A percentile compares a stretch with the other conserved stretches of the same genome.
These are phyloP conservation scores for Cercis canadensis DNA, from an alignment of 306 rosid species.

Conservation along the genomic window DNA sequence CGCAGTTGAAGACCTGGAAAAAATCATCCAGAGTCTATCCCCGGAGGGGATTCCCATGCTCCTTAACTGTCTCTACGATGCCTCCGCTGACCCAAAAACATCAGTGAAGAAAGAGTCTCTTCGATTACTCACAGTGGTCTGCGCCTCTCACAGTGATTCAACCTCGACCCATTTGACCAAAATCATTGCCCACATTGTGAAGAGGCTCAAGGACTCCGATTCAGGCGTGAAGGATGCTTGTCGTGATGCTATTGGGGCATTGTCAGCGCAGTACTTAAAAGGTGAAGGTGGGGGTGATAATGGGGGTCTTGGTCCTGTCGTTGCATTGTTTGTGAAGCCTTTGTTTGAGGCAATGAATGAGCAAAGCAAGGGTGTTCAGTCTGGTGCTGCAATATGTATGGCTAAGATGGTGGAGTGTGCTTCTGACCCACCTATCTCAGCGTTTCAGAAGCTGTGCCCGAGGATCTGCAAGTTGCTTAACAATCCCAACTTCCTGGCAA, in stretches of 20 bases:
- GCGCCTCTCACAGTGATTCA: constrained; percentile 65
- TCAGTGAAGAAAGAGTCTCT: constrained; percentile 78
- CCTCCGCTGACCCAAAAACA: constrained; percentile 84
- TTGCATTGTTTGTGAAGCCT: constrained; percentile 87
- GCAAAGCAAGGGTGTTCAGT: constrained; percentile 84
- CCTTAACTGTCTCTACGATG: constrained; percentile 84
- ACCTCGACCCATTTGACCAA: constrained; percentile 74
- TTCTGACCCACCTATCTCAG: constrained; percentile 50
- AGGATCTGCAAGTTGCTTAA: constrained; percentile 89
- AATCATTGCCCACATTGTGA: constrained; percentile 67
- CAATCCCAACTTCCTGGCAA: constrained; percentile 82
- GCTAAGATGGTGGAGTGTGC: constrained; percentile 86
- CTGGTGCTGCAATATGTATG: constrained; percentile 90
- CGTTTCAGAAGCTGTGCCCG: constrained; percentile 91
- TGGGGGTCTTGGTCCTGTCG: constrained; percentile 61
- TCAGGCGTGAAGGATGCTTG: constrained; percentile 79
- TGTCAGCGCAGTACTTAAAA: constrained; percentile 65
- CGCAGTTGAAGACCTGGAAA: constrained; percentile 87
- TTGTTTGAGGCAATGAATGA: constrained; percentile 95
- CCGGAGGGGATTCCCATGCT: constrained; percentile 82
- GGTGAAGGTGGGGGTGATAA: constrained; percentile 37
- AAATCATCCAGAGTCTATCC: constrained; percentile 63
- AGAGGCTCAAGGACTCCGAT: constrained; percentile 83
- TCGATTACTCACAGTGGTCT: constrained; percentile 67
- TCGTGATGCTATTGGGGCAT: constrained; percentile 73